These are phyloP conservation scores for Pseudogymnoascus sp. DNA, from an alignment of 2,329 filamentous ascomycete species.

Conservation along the genomic window DNA sequence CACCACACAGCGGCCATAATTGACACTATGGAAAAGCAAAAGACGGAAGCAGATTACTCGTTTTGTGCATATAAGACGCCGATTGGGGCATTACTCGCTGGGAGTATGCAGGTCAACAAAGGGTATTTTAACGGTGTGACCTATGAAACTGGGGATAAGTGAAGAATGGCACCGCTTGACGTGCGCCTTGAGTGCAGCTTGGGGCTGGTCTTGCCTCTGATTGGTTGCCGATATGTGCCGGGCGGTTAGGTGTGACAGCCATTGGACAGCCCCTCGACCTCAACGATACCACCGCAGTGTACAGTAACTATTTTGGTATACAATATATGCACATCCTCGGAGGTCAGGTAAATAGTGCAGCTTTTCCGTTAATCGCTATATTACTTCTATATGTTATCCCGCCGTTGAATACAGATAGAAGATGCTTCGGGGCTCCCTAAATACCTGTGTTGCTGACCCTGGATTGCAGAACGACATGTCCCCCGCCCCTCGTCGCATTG, in stretches of 20 bases:
- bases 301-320: neutral
- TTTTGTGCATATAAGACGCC: constrained; percentile 7
- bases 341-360: neutral
- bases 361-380: neutral
- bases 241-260: constrained; percentile 1
- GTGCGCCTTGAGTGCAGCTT: constrained; percentile 1
- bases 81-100: neutral
- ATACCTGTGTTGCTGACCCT: neutral
- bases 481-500: constrained; percentile 1
- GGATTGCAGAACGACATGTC: neutral
- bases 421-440: neutral
- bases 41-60: neutral
- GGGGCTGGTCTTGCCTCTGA: neutral
- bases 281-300: neutral
- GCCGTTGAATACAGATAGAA: neutral
- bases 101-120: neutral
- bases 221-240: neutral
- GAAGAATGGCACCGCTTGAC: constrained; percentile 8
- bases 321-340: neutral
- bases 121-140: constrained; percentile 1
- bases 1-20: neutral
- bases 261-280: neutral
- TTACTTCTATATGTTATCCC: neutral
- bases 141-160: constrained; percentile 5
- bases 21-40: neutral